Percentiles rank a stretch among this genome's conserved stretches.
Evolutionary conservation across 83 land plant genomes (phyloP).

Genomic region (Picea abies): DNA sequence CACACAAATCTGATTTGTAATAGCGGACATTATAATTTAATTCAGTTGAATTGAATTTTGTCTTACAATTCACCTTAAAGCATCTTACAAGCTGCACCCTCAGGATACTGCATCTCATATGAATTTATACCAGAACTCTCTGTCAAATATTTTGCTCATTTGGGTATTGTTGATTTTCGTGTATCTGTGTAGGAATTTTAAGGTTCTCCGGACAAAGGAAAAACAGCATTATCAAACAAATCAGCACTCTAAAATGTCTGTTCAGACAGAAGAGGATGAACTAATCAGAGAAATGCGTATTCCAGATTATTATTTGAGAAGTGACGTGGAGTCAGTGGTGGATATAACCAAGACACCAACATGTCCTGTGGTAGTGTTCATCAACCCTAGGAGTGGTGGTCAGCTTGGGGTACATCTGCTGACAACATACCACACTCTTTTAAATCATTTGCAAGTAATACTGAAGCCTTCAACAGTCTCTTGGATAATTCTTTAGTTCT

Average conservation of each 20-base stretch:
- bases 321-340: background rate
- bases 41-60: background rate
- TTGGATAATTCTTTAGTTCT: background rate
- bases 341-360: slow-evolving; percentile 21
- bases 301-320: slow-evolving; percentile 41
- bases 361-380: slow-evolving; percentile 84
- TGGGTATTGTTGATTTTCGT: background rate
- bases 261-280: background rate
- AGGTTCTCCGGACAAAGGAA: slow-evolving; percentile 5
- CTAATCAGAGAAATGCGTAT: slow-evolving; percentile 17
- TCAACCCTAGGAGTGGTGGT: slow-evolving; percentile 93
- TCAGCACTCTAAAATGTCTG: background rate
- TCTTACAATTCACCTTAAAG: background rate
- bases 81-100: background rate
- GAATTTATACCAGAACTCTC: background rate
- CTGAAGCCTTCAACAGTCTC: background rate
- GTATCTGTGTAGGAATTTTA: background rate
- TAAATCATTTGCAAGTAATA: slow-evolving; percentile 71
- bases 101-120: background rate
- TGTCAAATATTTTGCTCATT: background rate
- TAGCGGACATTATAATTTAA: background rate
- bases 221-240: background rate
- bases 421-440: slow-evolving; percentile 48
- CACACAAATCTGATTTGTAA: background rate
- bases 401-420: slow-evolving; percentile 80